Evolutionary conservation across 2,329 filamentous ascomycete genomes (phyloP), one percentile per base, ranked within the genome.

Genomic region (Corynespora cassiicola): DNA sequence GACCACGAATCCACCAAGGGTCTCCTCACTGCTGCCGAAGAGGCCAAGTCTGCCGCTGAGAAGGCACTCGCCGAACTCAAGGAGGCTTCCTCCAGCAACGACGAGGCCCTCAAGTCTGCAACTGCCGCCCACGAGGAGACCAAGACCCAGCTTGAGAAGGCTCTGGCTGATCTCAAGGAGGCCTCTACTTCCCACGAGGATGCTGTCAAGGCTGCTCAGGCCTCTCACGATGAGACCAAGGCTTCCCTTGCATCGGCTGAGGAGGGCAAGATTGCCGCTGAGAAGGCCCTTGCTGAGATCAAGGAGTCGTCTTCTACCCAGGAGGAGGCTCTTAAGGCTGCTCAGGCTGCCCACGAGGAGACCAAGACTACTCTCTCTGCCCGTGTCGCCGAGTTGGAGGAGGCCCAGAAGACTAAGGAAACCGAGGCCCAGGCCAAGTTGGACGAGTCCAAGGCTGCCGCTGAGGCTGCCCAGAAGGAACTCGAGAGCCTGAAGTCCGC

Each of bases 381-480:
- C 9, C 26, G 34, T 19, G 38, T 54, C 24, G 24, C 37, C 16
- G 39, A 47, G 10, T 31, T 54, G 8, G 43, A 47, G 11, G 37
- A 50, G 20, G 44, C 55, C 31, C 45, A 54, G 15, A 40, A 47
- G 19, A 45, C 54, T 21, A 50, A 54, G 26, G 52, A 52, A 14
- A 32, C 37, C 21, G 40, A 47, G 14, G 28, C 41, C 14, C 52
- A 50, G 35, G 42, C 44, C 2, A 46, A 49, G 11, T 19, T 46
- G 2, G 31, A 56, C 16, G 50, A 54, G 20, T 32, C 46, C 16
- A 52, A 54, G 17, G 31, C 58, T 18, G 50, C 50, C 2, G 52
- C 47, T 58, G 33, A 59, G 43, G 48, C 50, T 17, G 47, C 45
- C 12, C 38, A 40, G 26, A 54, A 55, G 36, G 58, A 59, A 47